phyloP scores from a whole-genome alignment of 2,329 filamentous ascomycete species.

The Aaosphaeria pasadenensis region DNA sequence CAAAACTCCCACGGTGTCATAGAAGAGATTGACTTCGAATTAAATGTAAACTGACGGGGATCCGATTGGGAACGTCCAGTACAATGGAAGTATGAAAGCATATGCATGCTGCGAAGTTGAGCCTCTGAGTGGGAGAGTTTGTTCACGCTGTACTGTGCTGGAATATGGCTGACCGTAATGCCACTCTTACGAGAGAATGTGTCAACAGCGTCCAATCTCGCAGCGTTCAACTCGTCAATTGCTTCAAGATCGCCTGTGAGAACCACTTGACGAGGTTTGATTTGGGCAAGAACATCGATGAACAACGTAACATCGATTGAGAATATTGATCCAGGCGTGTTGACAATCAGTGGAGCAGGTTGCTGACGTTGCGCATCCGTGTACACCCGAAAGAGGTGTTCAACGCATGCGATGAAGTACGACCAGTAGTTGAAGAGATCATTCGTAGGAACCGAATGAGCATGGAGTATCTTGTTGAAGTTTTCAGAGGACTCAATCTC shows the following conservation, averaged over 20 bases:
- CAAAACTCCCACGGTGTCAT: conserved; percentile 60
- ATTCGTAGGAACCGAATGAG: conserved; percentile 65
- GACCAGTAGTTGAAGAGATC: conserved; percentile 65
- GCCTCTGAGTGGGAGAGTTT: conserved; percentile 56
- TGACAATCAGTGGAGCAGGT: conserved; percentile 61
- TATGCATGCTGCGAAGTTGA: conserved; percentile 70
- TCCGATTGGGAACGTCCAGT: conserved; percentile 14
- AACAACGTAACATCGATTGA: conserved; percentile 68
- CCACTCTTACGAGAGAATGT: conserved; percentile 36
- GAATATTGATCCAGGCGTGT: conserved; percentile 72
- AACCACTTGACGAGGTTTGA: conserved; percentile 60
- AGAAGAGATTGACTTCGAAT: conserved; percentile 54
- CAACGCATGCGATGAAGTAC: conserved; percentile 63
- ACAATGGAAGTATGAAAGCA: conserved; percentile 75
- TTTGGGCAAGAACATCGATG: conserved; percentile 51
- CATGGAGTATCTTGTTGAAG: conserved; percentile 49
- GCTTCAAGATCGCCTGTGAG: conserved; percentile 53
- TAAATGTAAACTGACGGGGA: conserved; percentile 45
- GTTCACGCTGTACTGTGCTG: conserved; percentile 48
- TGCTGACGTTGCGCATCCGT: conserved; percentile 42
- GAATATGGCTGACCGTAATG: conserved; percentile 51
- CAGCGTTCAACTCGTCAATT: conserved; percentile 55
- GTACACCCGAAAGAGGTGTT: conserved; percentile 62
- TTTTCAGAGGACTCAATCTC: conserved; percentile 9
- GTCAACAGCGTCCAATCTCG: conserved; percentile 54